These are phyloP conservation scores for Fusarium metavorans DNA, from an alignment of 2,329 filamentous ascomycete species.

Conservation along the genomic window DNA sequence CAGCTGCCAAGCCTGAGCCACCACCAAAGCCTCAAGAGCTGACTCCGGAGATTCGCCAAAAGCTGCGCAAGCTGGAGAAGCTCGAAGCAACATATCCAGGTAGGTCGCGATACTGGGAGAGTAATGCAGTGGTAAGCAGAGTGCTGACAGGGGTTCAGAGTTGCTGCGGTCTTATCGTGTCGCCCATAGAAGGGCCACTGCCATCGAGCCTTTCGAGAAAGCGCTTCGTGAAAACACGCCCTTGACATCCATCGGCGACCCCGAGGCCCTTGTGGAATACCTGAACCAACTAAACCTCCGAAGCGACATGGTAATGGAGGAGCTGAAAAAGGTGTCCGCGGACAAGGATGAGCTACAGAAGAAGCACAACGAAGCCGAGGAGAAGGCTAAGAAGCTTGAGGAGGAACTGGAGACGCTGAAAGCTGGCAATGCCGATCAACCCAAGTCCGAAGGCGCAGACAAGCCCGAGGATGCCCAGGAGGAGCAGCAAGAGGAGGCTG, in stretches of 20 bases:
- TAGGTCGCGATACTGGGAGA: slow-evolving; percentile 51
- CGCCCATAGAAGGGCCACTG: slow-evolving; percentile 86
- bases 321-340: slow-evolving; percentile 85
- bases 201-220: slow-evolving; percentile 94
- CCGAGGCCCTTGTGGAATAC: slow-evolving; percentile 87
- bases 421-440: slow-evolving; percentile 45
- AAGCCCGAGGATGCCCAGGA: slow-evolving; percentile 43
- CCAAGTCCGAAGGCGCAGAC: slow-evolving; percentile 49
- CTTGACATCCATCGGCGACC: slow-evolving; percentile 87
- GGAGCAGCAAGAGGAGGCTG: slow-evolving; percentile 43
- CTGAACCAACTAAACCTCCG: slow-evolving; percentile 87
- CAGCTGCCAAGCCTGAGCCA: slow-evolving; percentile 26
- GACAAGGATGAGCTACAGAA: slow-evolving; percentile 86
- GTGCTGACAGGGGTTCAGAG: slow-evolving; percentile 58
- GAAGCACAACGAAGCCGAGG: slow-evolving; percentile 77
- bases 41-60: slow-evolving; percentile 78
- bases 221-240: slow-evolving; percentile 93
- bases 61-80: slow-evolving; percentile 88
- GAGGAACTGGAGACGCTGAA: slow-evolving; percentile 71
- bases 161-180: slow-evolving; percentile 91
- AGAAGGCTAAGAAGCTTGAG: slow-evolving; percentile 69
- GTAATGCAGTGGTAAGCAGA: neutral
- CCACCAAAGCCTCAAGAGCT: slow-evolving; percentile 63
- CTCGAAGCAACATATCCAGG: slow-evolving; percentile 89
- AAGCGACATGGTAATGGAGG: slow-evolving; percentile 92